phyloP scores from a whole-genome alignment of 129 eudicot genomes.

The sunflower (Helianthus annuus) region HanXRQr2.0-SUNRISE NC_035438.2:76983177-76983676 shows the following conservation, averaged over 20 bases:
- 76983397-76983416: slow-evolving; percentile 94
- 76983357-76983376: slow-evolving; percentile 93
- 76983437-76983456: slow-evolving; percentile 82
- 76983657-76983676: too few species aligned
- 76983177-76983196: too few species aligned
- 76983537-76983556: too few species aligned
- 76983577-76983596: too few species aligned
- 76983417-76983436: slow-evolving; percentile 91
- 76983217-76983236: too few species aligned
- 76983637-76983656: too few species aligned
- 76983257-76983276: slow-evolving; percentile 67
- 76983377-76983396: slow-evolving; percentile 87
- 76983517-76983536: too few species aligned
- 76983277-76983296: slow-evolving; percentile 93
- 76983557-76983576: too few species aligned
- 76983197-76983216: too few species aligned
- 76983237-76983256: too few species aligned
- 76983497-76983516: slow-evolving; percentile 43
- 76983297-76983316: slow-evolving; percentile 96
- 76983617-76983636: too few species aligned
- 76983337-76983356: slow-evolving; percentile 84
- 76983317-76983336: slow-evolving; percentile 84
- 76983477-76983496: slow-evolving; percentile 92
- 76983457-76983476: slow-evolving; percentile 91
- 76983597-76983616: too few species aligned